Evolutionary conservation across 129 eudicot genomes (phyloP), one percentile per base, ranked within the genome.

Genomic region (Erigeron canadensis): DNA sequence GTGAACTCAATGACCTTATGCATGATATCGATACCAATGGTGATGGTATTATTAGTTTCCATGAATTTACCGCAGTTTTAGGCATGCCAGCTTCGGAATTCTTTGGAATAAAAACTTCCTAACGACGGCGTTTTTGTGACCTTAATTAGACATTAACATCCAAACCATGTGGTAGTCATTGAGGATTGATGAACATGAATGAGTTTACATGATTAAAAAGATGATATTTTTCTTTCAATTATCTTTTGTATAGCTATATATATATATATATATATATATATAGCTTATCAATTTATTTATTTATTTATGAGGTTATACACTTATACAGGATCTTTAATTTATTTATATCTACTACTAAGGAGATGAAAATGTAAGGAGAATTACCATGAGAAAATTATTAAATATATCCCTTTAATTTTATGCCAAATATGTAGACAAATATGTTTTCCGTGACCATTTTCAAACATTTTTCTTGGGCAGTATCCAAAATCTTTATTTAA

Each of bases 311-410:
- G 70, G 63, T 37, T 45, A 22, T 43, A 37, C 16, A 63, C 53
- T 37, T 45, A 22, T 43, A 37, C 16, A 63, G 53, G 46, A 63
- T 63, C 54, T 37, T 50, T 63, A 42, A 22, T 48, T 40, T 39
- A 1, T 75, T 55, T 51, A 45, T 40, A 40, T 54, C 56, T 40
- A 41, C 7, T 2, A 7, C 4, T 48, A 75, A 75, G 79, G 73
- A 74, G 73, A 75, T 65, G 65, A 74, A 65, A 75, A 53, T 15
- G 40, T 46, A 65, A 43, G 73, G 46, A 66, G 65, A 64, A 50
- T 48, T 48, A 34, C n/a, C 21, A 68, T 68, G 2, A 68, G n/a
- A 68, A 15, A 44, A 13, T 6, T 15, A 17, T 19, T 19, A 56
- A 54, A 54, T 10, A 34, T n/a, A 59, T 60, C 65, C 21, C 11